These are phyloP conservation scores for Podila horticola DNA, from an alignment of 192 early-diverging fungal species.

Conservation along the genomic window DNA sequence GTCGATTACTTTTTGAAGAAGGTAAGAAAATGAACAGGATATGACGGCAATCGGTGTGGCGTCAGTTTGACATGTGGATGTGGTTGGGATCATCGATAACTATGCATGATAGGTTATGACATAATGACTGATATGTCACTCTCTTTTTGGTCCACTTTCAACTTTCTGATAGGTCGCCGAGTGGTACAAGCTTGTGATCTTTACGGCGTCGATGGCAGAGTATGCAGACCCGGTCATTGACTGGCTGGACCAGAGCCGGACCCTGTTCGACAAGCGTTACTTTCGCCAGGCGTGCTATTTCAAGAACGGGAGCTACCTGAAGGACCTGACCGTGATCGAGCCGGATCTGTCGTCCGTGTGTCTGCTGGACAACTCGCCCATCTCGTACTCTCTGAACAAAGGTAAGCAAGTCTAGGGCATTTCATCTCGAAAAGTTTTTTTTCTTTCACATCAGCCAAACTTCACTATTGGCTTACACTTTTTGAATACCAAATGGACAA, in stretches of 20 bases:
- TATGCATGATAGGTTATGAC: neutral
- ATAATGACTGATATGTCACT: conserved; percentile 2
- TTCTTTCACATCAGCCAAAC: too few species aligned
- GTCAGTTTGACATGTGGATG: neutral
- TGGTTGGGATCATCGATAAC: neutral
- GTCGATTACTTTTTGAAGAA: conserved; percentile 87
- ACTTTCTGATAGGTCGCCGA: conserved; percentile 68
- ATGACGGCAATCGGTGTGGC: neutral
- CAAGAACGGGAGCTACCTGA: conserved; percentile 76
- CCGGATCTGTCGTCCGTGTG: conserved; percentile 83
- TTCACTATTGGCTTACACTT: neutral
- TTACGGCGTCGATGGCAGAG: conserved; percentile 91
- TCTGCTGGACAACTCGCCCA: conserved; percentile 85
- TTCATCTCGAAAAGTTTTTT: neutral
- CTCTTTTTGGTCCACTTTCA: neutral
- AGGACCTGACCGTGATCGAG: conserved; percentile 80
- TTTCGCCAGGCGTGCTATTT: conserved; percentile 87
- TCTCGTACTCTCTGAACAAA: conserved; percentile 77
- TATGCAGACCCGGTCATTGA: conserved; percentile 97
- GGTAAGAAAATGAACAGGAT: conserved; percentile 48
- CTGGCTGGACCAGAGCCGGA: conserved; percentile 79
- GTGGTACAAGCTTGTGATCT: conserved; percentile 93
- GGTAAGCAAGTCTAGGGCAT: conserved; percentile 56
- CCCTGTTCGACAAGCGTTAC: conserved; percentile 75
- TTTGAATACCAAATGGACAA: neutral